A percentile compares a stretch with the other conserved stretches of the same genome.
Conservation (phyloP, 2,329 filamentous ascomycete species). For the Aureobasidium leucospermi region DNA sequence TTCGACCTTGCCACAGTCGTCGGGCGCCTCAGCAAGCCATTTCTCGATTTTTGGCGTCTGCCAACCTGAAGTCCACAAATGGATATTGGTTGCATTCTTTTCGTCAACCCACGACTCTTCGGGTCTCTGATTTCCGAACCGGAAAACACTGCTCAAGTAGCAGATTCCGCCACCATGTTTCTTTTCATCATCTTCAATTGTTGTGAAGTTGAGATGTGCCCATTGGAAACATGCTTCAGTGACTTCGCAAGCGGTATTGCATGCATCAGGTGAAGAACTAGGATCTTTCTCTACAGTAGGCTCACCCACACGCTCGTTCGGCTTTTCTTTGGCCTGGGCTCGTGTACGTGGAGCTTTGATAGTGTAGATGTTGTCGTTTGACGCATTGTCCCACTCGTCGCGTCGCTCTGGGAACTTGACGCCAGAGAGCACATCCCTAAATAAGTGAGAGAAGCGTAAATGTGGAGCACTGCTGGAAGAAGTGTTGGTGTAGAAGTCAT, state of each 20-base stretch:
- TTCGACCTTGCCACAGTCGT: neutral
- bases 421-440: constrained; percentile 16
- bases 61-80: neutral
- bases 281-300: constrained; percentile 16
- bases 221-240: constrained; percentile 16
- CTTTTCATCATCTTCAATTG: neutral
- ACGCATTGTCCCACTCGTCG: constrained; percentile 19
- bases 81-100: neutral
- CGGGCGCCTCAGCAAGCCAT: neutral
- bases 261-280: constrained; percentile 14
- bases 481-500: constrained; percentile 13
- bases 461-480: constrained; percentile 1
- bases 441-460: constrained; percentile 1
- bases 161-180: constrained; percentile 15
- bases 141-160: constrained; percentile 19
- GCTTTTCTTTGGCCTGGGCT: constrained; percentile 10
- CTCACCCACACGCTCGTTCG: constrained; percentile 15
- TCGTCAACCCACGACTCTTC: constrained; percentile 19
- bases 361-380: constrained; percentile 12
- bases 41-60: neutral
- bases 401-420: constrained; percentile 8
- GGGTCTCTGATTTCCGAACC: constrained; percentile 15
- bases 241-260: constrained; percentile 12
- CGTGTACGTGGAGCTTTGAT: constrained; percentile 13
- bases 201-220: constrained; percentile 18